Conservation (phyloP, 2,329 filamentous ascomycete species). For the Zelopaecilomyces penicillatus region DNA sequence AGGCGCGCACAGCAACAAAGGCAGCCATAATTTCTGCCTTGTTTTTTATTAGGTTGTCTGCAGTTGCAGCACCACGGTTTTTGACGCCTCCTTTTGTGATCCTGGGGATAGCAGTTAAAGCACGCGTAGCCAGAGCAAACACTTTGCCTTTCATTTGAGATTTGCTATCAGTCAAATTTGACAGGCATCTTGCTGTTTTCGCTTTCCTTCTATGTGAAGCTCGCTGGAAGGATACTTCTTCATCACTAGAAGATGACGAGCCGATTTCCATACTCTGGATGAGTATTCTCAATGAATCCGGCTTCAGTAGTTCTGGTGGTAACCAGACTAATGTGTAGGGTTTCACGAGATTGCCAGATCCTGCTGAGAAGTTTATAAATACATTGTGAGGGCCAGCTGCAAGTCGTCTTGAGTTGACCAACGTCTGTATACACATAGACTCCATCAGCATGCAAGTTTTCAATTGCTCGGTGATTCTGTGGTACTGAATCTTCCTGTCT, state of each 20-base stretch:
- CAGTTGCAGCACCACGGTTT: not conserved
- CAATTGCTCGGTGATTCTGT: slow-evolving; percentile 20
- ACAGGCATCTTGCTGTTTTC: not conserved
- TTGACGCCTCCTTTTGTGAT: not conserved
- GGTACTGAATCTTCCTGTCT: slow-evolving; percentile 5
- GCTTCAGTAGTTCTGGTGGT: slow-evolving; percentile 17
- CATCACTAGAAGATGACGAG: slow-evolving; percentile 11
- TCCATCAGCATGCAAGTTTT: slow-evolving; percentile 40
- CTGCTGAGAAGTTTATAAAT: slow-evolving; percentile 20
- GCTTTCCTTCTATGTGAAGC: not conserved
- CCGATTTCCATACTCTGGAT: not conserved
- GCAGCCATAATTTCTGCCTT: slow-evolving; percentile 40
- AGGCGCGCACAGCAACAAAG: slow-evolving; percentile 47
- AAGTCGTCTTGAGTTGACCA: slow-evolving; percentile 13
- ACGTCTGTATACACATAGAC: slow-evolving; percentile 24
- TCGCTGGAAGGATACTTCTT: slow-evolving; percentile 6
- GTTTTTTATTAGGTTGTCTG: slow-evolving; percentile 12
- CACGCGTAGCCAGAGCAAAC: slow-evolving; percentile 20
- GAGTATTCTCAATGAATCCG: slow-evolving; percentile 1
- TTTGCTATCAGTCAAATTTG: not conserved
- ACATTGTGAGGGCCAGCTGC: slow-evolving; percentile 25
- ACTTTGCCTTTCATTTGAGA: slow-evolving; percentile 16
- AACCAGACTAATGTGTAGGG: slow-evolving; percentile 15
- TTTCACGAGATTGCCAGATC: slow-evolving; percentile 1
- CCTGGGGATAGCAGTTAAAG: slow-evolving; percentile 19